These are phyloP conservation scores for Acanthamoeba culbertsoni DNA, from an alignment of 208 protist genomes.

Conservation along the genomic window DNA sequence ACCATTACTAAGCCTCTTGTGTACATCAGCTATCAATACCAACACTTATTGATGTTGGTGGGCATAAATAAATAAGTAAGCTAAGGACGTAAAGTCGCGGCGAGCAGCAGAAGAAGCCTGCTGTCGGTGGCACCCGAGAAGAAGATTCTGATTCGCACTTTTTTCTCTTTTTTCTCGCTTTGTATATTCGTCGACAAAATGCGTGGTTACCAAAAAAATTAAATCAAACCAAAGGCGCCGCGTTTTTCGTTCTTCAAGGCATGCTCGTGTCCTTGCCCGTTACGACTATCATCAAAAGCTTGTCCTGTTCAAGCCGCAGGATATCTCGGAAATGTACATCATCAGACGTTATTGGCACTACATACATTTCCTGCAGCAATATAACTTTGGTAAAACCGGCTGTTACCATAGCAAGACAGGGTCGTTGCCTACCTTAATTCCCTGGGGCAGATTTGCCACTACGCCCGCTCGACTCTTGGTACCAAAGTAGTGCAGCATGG, in stretches of 20 bases:
- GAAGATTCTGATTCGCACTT: too few relatives aligned
- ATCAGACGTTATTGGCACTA: background rate
- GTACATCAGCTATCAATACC: too few relatives aligned
- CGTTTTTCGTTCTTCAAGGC: background rate
- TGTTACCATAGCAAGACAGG: too few relatives aligned
- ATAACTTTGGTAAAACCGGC: too few relatives aligned
- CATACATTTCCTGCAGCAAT: slow-evolving; percentile 16
- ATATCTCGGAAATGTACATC: background rate
- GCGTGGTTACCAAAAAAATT: background rate
- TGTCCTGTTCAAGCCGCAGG: background rate
- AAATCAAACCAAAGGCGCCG: background rate
- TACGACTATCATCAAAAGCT: background rate
- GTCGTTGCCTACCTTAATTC: background rate
- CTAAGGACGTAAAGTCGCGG: too few relatives aligned
- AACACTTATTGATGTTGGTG: too few relatives aligned
- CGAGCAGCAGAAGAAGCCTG: too few relatives aligned
- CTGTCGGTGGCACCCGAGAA: too few relatives aligned
- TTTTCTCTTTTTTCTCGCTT: background rate
- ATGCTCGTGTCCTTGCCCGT: background rate
- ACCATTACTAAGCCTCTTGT: background rate
- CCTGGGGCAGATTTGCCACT: background rate
- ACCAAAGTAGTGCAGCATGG: slow-evolving; percentile 43
- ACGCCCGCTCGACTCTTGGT: slow-evolving; percentile 12
- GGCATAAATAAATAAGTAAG: too few relatives aligned
- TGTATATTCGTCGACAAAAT: background rate